Evolutionary conservation across 148 eudicot species (phyloP).

Genomic region (Fallopia convolvulus): DNA sequence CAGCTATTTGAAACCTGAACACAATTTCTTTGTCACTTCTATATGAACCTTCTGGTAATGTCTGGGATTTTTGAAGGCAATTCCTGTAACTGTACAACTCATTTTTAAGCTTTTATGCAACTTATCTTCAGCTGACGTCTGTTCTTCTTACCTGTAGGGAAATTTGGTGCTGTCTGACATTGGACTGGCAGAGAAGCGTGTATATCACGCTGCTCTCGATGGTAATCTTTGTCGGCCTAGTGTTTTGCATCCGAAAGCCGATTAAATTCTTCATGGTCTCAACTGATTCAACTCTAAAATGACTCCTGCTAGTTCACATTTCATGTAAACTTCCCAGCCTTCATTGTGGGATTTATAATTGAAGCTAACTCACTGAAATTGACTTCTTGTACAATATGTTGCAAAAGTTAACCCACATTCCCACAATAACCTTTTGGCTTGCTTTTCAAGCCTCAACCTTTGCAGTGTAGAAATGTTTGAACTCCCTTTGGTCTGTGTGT

Average conservation of each 20-base stretch:
- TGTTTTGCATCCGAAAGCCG: constrained; percentile 88
- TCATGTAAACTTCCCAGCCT: constrained; percentile 6
- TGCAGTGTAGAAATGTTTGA: neutral
- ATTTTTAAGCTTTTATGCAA: neutral
- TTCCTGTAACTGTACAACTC: neutral
- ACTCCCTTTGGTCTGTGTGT: constrained; percentile 4
- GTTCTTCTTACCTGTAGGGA: constrained; percentile 50
- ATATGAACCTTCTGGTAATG: neutral
- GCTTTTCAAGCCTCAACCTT: neutral
- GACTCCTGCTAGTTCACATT: constrained; percentile 8
- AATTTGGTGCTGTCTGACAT: constrained; percentile 68
- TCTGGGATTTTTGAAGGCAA: neutral
- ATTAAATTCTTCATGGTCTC: constrained; percentile 65
- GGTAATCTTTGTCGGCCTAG: constrained; percentile 83
- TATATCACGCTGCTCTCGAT: constrained; percentile 86
- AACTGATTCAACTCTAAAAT: constrained; percentile 1
- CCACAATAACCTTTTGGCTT: constrained; percentile 1
- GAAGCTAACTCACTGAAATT: neutral
- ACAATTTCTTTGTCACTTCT: neutral
- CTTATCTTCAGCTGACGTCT: neutral
- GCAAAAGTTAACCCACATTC: neutral
- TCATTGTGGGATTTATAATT: constrained; percentile 13
- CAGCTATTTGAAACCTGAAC: neutral
- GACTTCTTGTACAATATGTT: constrained; percentile 9
- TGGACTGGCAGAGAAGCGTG: constrained; percentile 92